Percentiles rank a stretch among this genome's conserved stretches.
These are phyloP conservation scores for Hymenotorrendiella dingleyae DNA, from an alignment of 2,329 filamentous ascomycete genomes.

Conservation along the genomic window DNA sequence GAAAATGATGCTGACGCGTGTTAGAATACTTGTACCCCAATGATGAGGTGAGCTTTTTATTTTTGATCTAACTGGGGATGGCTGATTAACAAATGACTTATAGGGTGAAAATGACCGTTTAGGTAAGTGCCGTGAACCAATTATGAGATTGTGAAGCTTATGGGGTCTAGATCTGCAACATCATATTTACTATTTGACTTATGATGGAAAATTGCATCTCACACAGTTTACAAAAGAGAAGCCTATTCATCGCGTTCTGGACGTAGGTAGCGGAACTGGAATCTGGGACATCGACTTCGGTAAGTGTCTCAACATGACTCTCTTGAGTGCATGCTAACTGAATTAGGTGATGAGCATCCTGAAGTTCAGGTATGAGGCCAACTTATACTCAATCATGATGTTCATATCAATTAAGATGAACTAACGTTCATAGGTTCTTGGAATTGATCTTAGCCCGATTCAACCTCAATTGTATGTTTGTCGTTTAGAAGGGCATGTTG, in stretches of 20 bases:
- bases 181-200: slow-evolving; percentile 19
- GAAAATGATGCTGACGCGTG: neutral
- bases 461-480: slow-evolving; percentile 41
- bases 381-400: no score
- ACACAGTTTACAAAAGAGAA: slow-evolving; percentile 24
- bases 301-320: no score
- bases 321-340: no score
- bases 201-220: slow-evolving; percentile 16
- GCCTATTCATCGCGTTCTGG: slow-evolving; percentile 28
- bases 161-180: slow-evolving; percentile 23
- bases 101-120: slow-evolving; percentile 19
- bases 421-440: slow-evolving; percentile 31
- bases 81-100: slow-evolving; percentile 19
- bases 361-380: slow-evolving; percentile 8
- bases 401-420: neutral
- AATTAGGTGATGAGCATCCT: slow-evolving; percentile 11
- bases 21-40: slow-evolving; percentile 24
- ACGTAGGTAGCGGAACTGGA: slow-evolving; percentile 49
- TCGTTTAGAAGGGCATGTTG: no score
- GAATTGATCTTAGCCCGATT: slow-evolving; percentile 61
- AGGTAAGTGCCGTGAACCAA: no score
- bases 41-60: slow-evolving; percentile 16
- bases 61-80: no score
- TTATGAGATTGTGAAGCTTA: no score
- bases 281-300: slow-evolving; percentile 56